Evolutionary conservation across 805 yeast genomes (phyloP), one percentile per base, ranked within the genome.

Genomic region (Yamadazyma akitaensis): DNA sequence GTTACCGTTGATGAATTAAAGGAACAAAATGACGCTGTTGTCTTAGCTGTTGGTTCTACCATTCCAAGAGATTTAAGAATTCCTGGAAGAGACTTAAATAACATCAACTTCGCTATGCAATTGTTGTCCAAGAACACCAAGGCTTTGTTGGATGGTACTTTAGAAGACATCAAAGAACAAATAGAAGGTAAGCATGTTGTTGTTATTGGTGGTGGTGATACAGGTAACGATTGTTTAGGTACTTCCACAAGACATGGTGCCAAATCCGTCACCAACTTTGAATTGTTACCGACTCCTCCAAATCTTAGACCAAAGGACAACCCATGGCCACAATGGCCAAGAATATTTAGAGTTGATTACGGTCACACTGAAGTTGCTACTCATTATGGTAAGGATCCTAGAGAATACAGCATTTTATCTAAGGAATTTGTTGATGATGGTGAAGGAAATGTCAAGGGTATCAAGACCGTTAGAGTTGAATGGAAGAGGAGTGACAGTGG

Each of bases 291-390:
- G 49, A 82, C 85, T 58, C 99, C 99, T 53, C 88, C 97, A 32
- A 77, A 77, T 26, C 78, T 80, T 49, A 81, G 97, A 67, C 85
- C 91, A 39, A 87, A 82, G 70, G 97, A 94, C 70, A 92, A 92
- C 71, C 98, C 99, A 68, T 92, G 99, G 99, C 99, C 99, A 37
- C 99, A 92, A 73, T 92, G 98, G 98, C 98, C 99, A 57, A 80
- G 97, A 65, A 81, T 94, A 60, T 92, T 94, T 85, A 82, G 98
- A 62, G 96, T 92, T 50, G 99, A 92, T 73, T 92, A 92, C 64
- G 99, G 99, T 57, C 99, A 92, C 70, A 79, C 91, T 53, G 99
- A 92, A 70, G 98, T 94, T 49, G 80, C 86, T 49, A 87, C 88
- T 42, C 97, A 91, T 68, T 92, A 91, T 65, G 98, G 98, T 54